Percentiles rank a stretch among this genome's conserved stretches.
Evolutionary conservation across 2,329 filamentous ascomycete species (phyloP).

Genomic region (Fusarium newnesense): DNA sequence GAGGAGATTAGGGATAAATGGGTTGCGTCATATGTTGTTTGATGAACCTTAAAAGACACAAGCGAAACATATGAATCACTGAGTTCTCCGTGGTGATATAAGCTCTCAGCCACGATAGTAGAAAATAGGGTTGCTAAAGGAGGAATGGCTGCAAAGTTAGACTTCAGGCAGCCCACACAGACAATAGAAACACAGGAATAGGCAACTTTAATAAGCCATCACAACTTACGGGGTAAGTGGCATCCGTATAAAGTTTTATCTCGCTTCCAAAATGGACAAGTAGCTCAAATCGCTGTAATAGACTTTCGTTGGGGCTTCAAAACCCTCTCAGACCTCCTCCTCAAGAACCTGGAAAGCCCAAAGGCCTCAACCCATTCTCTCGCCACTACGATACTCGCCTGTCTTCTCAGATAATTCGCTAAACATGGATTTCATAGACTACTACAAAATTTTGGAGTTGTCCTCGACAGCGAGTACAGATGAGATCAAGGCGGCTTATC

Average conservation of each 20-base stretch:
- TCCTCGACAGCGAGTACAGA: background rate
- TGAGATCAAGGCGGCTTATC: background rate
- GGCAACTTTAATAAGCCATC: background rate
- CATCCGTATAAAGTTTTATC: background rate
- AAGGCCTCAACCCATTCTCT: rapidly evolving
- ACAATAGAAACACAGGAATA: background rate
- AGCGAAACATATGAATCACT: too few relatives aligned
- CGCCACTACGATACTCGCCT: too few relatives aligned
- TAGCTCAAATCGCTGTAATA: background rate
- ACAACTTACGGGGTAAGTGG: background rate
- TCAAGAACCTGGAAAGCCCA: background rate
- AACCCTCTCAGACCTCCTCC: background rate
- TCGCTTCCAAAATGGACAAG: background rate
- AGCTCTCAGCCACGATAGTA: too few relatives aligned
- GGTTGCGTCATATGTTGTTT: too few relatives aligned
- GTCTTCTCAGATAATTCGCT: too few relatives aligned
- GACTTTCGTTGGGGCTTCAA: background rate
- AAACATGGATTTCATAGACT: background rate
- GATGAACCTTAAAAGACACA: too few relatives aligned
- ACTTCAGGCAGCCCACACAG: background rate
- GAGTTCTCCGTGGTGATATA: too few relatives aligned
- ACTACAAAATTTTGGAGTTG: background rate
- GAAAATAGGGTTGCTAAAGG: background rate
- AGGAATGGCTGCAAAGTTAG: background rate
- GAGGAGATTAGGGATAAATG: background rate